phyloP scores from a whole-genome alignment of 2,329 filamentous ascomycete genomes.

The Talaromyces sp. region DNA sequence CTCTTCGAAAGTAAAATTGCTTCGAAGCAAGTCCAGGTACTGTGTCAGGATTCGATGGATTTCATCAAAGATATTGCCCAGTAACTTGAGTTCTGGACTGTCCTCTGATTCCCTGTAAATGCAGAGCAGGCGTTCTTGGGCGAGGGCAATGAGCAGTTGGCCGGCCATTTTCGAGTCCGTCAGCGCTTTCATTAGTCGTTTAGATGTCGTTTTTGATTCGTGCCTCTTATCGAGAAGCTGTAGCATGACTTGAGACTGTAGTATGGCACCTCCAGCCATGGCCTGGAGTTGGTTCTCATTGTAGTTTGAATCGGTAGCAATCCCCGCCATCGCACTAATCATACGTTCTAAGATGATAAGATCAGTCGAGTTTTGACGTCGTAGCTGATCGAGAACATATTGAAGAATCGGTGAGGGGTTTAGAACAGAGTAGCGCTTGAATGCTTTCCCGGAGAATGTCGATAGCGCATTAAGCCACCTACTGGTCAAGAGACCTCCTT shows the following conservation, averaged over 20 bases:
- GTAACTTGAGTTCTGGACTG: slow-evolving; percentile 78
- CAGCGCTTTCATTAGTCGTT: slow-evolving; percentile 73
- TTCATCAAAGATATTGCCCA: slow-evolving; percentile 85
- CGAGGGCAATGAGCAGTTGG: slow-evolving; percentile 80
- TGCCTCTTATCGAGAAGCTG: slow-evolving; percentile 78
- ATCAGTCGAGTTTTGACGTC: slow-evolving; percentile 78
- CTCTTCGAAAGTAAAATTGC: slow-evolving; percentile 67
- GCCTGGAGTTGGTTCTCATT: slow-evolving; percentile 82
- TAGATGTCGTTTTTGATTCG: slow-evolving; percentile 67
- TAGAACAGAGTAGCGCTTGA: slow-evolving; percentile 78
- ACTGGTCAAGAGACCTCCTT: slow-evolving; percentile 71
- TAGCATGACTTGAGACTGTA: slow-evolving; percentile 75
- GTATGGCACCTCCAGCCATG: slow-evolving; percentile 76
- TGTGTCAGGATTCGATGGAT: slow-evolving; percentile 79
- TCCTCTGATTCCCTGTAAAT: slow-evolving; percentile 63
- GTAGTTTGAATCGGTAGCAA: slow-evolving; percentile 79
- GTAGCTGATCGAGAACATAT: slow-evolving; percentile 82
- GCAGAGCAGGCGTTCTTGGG: slow-evolving; percentile 84
- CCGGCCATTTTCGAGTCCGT: slow-evolving; percentile 73
- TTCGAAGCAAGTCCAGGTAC: slow-evolving; percentile 82
- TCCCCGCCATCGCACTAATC: slow-evolving; percentile 87
- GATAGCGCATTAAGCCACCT: slow-evolving; percentile 88
- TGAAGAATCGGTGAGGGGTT: slow-evolving; percentile 79
- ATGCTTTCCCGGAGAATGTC: slow-evolving; percentile 85
- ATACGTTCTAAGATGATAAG: slow-evolving; percentile 88